Percentiles rank a stretch among this genome's conserved stretches.
These are phyloP conservation scores for Pseudocercospora vitis DNA, from an alignment of 2,329 filamentous ascomycete species.

Conservation along the genomic window DNA sequence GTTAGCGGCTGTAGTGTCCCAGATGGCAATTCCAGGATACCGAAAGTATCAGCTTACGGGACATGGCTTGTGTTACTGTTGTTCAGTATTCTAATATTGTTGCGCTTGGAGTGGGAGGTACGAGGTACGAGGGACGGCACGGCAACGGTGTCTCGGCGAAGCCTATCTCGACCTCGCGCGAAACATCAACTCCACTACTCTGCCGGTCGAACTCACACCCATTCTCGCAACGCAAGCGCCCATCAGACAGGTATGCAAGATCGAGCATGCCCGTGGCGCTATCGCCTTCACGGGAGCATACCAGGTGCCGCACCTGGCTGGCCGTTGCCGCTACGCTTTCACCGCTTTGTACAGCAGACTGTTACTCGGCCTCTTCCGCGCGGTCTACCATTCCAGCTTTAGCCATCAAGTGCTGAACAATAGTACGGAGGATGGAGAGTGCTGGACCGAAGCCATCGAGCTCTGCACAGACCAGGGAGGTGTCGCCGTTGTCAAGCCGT, in stretches of 20 bases:
- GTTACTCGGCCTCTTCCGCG: background rate
- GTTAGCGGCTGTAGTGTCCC: background rate
- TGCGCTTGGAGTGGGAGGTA: no score
- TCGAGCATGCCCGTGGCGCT: background rate
- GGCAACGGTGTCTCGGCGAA: background rate
- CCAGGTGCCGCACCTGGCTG: background rate
- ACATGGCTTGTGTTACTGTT: background rate
- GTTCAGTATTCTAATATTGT: no score
- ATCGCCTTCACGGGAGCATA: background rate
- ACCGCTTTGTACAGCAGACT: background rate
- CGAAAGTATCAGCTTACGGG: background rate
- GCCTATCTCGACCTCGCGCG: background rate
- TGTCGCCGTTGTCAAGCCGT: conserved; percentile 1
- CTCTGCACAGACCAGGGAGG: background rate
- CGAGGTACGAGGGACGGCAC: background rate
- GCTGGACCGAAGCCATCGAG: background rate
- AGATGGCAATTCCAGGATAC: background rate
- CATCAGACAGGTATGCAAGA: background rate
- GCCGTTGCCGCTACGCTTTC: background rate
- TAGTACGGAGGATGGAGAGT: no score
- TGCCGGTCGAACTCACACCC: background rate
- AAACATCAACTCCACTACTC: background rate
- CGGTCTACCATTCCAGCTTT: background rate
- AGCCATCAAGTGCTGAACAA: background rate
- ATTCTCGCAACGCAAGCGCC: background rate